These are phyloP conservation scores for Diaporthe citri DNA, from an alignment of 2,329 filamentous ascomycete genomes.

Conservation along the genomic window DNA sequence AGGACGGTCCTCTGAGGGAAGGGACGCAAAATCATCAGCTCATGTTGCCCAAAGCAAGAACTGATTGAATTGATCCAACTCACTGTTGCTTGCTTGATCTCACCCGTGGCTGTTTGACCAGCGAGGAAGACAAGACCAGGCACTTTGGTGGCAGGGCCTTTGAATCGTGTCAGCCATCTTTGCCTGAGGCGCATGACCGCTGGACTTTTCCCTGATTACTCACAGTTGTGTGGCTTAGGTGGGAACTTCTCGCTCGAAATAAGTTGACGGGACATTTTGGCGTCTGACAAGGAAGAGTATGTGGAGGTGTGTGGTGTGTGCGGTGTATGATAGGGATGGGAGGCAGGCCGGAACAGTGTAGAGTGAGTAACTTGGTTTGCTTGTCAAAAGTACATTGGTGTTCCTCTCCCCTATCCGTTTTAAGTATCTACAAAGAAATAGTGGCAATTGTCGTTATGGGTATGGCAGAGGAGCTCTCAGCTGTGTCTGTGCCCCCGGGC, in stretches of 20 bases:
- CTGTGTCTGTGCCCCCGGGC: neutral
- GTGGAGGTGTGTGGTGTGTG: neutral
- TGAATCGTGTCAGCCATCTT: neutral
- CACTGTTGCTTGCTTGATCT: constrained; percentile 61
- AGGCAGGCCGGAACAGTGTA: neutral
- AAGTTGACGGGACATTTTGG: constrained; percentile 58
- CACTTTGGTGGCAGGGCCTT: constrained; percentile 57
- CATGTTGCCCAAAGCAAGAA: neutral
- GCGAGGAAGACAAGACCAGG: constrained; percentile 61
- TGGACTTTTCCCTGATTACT: constrained; percentile 35
- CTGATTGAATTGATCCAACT: constrained; percentile 33
- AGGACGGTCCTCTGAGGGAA: constrained; percentile 42
- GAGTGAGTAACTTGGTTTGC: constrained; percentile 13
- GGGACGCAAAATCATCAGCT: neutral
- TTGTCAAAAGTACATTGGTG: constrained; percentile 23
- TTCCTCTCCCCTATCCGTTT: constrained; percentile 5
- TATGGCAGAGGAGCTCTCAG: constrained; percentile 27
- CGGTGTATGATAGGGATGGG: neutral
- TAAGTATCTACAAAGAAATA: constrained; percentile 4
- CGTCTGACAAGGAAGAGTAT: constrained; percentile 23
- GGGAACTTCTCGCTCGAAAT: constrained; percentile 62
- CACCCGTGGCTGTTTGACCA: constrained; percentile 62
- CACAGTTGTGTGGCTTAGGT: constrained; percentile 60
- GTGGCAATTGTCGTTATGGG: neutral
- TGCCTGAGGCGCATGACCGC: neutral